A percentile compares a stretch with the other conserved stretches of the same genome.
phyloP scores from a whole-genome alignment of 2,329 filamentous ascomycete species.

The Exophiala sp. region DNA sequence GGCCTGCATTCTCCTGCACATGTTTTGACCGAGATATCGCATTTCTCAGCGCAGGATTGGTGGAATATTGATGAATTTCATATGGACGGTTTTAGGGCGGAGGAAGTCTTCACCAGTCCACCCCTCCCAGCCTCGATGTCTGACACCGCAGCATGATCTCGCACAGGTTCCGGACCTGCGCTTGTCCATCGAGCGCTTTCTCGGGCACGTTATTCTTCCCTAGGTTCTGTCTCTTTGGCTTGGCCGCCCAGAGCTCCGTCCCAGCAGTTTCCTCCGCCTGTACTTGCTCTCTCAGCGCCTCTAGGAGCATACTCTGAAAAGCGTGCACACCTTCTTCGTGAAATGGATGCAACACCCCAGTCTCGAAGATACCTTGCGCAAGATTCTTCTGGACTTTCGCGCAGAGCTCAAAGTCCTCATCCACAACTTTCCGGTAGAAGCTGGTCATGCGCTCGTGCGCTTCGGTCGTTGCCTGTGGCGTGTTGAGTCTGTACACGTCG shows the following conservation, averaged over 20 bases:
- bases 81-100: background rate
- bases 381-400: constrained; percentile 55
- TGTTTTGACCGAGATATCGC: no score
- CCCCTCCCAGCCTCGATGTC: background rate
- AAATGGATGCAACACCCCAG: constrained; percentile 59
- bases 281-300: constrained; percentile 47
- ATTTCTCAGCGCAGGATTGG: no score
- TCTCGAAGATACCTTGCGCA: constrained; percentile 54
- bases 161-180: background rate
- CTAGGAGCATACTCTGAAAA: constrained; percentile 53
- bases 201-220: background rate
- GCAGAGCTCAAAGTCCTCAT: constrained; percentile 56
- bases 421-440: constrained; percentile 59
- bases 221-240: constrained; percentile 21
- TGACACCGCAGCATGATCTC: background rate
- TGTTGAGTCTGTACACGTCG: constrained; percentile 61
- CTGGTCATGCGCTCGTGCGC: constrained; percentile 57
- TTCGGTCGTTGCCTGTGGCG: constrained; percentile 51
- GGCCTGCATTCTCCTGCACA: no score
- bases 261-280: constrained; percentile 44
- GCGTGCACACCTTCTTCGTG: constrained; percentile 58
- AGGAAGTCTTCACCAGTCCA: background rate
- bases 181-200: background rate
- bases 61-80: background rate
- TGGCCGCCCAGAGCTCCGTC: constrained; percentile 51